Evolutionary conservation across 176 grass and related monocot genomes (phyloP).

Genomic region (Sorghum bicolor): DNA sequence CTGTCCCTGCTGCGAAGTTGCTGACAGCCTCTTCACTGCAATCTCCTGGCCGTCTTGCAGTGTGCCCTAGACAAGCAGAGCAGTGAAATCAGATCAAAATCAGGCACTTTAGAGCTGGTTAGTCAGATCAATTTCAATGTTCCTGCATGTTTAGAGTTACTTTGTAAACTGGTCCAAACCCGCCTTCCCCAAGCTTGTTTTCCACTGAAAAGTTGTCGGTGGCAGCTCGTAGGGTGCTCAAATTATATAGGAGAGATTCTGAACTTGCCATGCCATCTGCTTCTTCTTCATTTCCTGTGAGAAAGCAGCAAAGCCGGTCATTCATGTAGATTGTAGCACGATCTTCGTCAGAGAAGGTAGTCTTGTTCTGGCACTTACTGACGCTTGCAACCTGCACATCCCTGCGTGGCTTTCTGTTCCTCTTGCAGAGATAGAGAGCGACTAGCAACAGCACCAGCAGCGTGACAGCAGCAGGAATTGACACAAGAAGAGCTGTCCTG

Average conservation of each 20-base stretch:
- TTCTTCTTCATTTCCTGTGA: neutral
- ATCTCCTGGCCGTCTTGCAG: slow-evolving; percentile 31
- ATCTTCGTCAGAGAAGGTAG: no score
- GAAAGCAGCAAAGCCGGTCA: no score
- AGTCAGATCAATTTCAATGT: neutral
- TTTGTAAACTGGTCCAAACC: slow-evolving; percentile 57
- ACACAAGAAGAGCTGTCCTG: slow-evolving; percentile 15
- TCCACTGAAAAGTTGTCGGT: slow-evolving; percentile 47
- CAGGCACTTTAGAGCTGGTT: neutral
- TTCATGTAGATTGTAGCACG: no score
- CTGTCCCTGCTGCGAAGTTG: slow-evolving; percentile 30
- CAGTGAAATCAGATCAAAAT: neutral
- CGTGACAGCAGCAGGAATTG: neutral
- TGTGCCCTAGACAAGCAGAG: neutral
- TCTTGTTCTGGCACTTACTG: neutral
- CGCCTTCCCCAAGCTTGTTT: slow-evolving; percentile 56
- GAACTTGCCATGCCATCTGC: slow-evolving; percentile 11
- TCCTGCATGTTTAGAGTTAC: neutral
- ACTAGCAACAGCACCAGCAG: neutral
- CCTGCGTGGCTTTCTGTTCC: neutral
- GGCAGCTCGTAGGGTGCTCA: slow-evolving; percentile 27
- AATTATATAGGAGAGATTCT: slow-evolving; percentile 24
- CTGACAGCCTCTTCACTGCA: slow-evolving; percentile 51
- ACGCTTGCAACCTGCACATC: neutral
- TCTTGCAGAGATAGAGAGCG: neutral